Evolutionary conservation across 306 rosid genomes (phyloP).

Genomic region (Neltuma alba): DNA sequence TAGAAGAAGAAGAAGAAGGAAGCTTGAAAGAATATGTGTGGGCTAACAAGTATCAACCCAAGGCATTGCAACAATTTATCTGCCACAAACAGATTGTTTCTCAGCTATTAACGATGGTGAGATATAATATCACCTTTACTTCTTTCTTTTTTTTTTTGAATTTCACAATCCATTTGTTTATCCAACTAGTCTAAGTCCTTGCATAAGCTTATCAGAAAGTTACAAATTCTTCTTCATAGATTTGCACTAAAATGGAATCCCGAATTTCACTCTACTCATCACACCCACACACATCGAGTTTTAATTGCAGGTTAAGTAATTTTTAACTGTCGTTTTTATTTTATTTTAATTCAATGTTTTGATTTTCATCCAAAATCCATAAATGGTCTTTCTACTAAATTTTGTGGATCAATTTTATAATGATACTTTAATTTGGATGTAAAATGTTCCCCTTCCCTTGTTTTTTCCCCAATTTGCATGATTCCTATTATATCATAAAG

Average conservation of each 20-base stretch:
- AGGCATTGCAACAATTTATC: constrained; percentile 62
- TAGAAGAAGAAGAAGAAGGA: background rate
- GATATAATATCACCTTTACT: background rate
- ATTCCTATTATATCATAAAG: too few relatives aligned
- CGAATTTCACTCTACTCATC: too few relatives aligned
- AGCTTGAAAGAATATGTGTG: constrained; percentile 44
- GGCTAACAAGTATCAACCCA: constrained; percentile 74
- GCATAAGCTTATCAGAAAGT: too few relatives aligned
- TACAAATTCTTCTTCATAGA: too few relatives aligned
- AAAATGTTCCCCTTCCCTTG: too few relatives aligned
- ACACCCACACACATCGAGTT: too few relatives aligned
- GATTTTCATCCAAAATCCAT: too few relatives aligned
- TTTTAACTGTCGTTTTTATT: too few relatives aligned
- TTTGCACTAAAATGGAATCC: too few relatives aligned
- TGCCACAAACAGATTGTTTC: constrained; percentile 61
- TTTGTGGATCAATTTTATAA: too few relatives aligned
- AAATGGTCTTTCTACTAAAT: background rate
- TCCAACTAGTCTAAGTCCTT: background rate
- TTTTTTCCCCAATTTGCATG: too few relatives aligned
- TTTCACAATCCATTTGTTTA: background rate
- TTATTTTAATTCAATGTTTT: background rate
- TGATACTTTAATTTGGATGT: too few relatives aligned
- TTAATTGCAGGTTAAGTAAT: background rate
- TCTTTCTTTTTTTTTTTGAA: background rate
- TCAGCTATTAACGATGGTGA: constrained; percentile 56